Percentiles rank a stretch among this genome's conserved stretches.
Evolutionary conservation across 768 basidiomycete species (phyloP).

Genomic region (Tricholoma saponaceum): DNA sequence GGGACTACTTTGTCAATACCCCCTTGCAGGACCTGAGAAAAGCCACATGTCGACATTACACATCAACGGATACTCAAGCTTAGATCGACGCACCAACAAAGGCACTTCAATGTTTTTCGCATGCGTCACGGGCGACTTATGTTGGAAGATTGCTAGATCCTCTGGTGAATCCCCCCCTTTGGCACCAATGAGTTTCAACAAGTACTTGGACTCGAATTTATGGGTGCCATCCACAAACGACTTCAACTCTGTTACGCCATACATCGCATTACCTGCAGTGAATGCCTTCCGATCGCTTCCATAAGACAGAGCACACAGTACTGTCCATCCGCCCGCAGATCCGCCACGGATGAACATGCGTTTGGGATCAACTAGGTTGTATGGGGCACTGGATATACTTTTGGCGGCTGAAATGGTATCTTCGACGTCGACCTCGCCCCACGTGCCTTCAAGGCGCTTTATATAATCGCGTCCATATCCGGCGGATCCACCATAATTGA

Average conservation of each 20-base stretch:
- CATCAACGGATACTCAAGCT: background rate
- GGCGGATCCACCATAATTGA: conserved; percentile 74
- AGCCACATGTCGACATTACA: background rate
- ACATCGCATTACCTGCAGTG: conserved; percentile 61
- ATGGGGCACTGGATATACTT: conserved; percentile 38
- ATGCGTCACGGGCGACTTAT: conserved; percentile 59
- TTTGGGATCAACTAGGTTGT: conserved; percentile 56
- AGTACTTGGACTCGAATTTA: conserved; percentile 63
- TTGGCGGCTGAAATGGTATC: conserved; percentile 61
- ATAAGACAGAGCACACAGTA: conserved; percentile 44
- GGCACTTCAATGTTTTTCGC: conserved; percentile 60
- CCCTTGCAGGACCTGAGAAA: conserved; percentile 63
- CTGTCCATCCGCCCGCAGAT: conserved; percentile 73
- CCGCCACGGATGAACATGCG: conserved; percentile 69
- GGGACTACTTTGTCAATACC: conserved; percentile 61
- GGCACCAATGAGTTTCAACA: conserved; percentile 61
- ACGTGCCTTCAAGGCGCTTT: conserved; percentile 54
- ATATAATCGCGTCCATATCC: conserved; percentile 71
- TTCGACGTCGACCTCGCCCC: conserved; percentile 72
- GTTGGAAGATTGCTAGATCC: conserved; percentile 36
- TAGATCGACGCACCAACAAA: conserved; percentile 46
- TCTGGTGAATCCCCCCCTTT: conserved; percentile 51
- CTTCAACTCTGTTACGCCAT: conserved; percentile 63
- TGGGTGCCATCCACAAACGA: conserved; percentile 60
- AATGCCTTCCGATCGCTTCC: conserved; percentile 43